Percentiles rank a stretch among this genome's conserved stretches.
Evolutionary conservation across 148 eudicot species (phyloP).

Genomic region (Chenopodium formosanum): DNA sequence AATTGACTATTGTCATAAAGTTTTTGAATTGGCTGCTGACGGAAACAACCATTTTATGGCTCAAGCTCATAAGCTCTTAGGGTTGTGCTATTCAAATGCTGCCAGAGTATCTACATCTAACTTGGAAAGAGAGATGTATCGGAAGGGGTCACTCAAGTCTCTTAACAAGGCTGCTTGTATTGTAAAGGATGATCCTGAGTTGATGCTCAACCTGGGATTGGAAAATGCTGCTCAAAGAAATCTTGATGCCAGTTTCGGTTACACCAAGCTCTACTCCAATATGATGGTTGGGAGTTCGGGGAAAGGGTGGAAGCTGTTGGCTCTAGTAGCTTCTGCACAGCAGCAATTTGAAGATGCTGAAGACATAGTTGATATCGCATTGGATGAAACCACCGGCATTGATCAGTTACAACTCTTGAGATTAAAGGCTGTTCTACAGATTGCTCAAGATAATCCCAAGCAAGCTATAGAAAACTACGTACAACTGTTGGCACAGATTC

Average conservation of each 20-base stretch:
- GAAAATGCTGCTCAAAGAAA: constrained; percentile 80
- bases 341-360: constrained; percentile 81
- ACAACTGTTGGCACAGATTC: constrained; percentile 65
- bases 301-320: constrained; percentile 68
- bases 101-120: constrained; percentile 56
- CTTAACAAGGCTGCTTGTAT: constrained; percentile 40
- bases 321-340: constrained; percentile 67
- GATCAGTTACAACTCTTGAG: constrained; percentile 65
- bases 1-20: constrained; percentile 47
- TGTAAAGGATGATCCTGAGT: constrained; percentile 53
- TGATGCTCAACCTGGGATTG: constrained; percentile 55
- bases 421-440: constrained; percentile 67
- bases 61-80: constrained; percentile 70
- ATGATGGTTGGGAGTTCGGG: constrained; percentile 59
- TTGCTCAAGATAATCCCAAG: constrained; percentile 71
- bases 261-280: constrained; percentile 56
- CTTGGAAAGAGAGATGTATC: constrained; percentile 48
- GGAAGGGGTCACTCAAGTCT: constrained; percentile 47
- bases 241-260: constrained; percentile 53
- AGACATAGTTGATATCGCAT: constrained; percentile 71
- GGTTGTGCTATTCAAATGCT: constrained; percentile 78
- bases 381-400: constrained; percentile 60
- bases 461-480: constrained; percentile 80
- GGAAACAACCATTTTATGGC: constrained; percentile 52
- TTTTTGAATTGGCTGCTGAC: constrained; percentile 42